These are phyloP conservation scores for Apodospora peruviana DNA, from an alignment of 495 filamentous ascomycete species.

Conservation along the genomic window DNA sequence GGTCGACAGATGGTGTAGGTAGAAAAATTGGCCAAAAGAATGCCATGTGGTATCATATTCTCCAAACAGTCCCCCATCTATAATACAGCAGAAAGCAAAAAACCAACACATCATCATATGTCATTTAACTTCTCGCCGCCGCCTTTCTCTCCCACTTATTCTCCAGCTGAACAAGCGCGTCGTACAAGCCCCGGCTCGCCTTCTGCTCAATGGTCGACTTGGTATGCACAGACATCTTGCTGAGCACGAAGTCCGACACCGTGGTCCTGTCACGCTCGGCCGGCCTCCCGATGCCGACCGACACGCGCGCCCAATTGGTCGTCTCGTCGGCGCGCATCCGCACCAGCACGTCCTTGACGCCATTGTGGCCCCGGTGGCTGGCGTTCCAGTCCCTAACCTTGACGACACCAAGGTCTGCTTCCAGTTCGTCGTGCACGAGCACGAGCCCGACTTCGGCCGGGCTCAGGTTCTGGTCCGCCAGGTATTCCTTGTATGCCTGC, in stretches of 20 bases:
- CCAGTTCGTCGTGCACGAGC: slow-evolving; percentile 80
- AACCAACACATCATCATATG: no score
- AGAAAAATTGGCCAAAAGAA: no score
- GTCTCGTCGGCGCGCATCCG: slow-evolving; percentile 32
- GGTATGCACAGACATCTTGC: slow-evolving; percentile 45
- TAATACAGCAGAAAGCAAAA: no score
- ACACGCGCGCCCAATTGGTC: slow-evolving; percentile 41
- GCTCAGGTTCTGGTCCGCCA: slow-evolving; percentile 21
- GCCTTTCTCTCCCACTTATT: slow-evolving; percentile 26
- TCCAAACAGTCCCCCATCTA: no score
- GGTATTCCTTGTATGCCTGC: slow-evolving; percentile 34
- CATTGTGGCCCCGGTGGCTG: slow-evolving; percentile 74
- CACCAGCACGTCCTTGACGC: slow-evolving; percentile 60
- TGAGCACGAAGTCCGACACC: slow-evolving; percentile 64
- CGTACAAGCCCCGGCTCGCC: slow-evolving; percentile 45
- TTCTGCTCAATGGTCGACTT: slow-evolving; percentile 47
- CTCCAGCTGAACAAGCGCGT: slow-evolving; percentile 43
- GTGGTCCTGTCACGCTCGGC: slow-evolving; percentile 46
- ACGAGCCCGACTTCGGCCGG: slow-evolving; percentile 49
- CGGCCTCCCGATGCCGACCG: slow-evolving; percentile 70
- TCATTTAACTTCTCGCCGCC: no score
- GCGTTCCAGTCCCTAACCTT: slow-evolving; percentile 48
- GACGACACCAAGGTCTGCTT: slow-evolving; percentile 60
- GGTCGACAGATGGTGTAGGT: no score
- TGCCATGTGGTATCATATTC: no score